Base-by-base conservation (phyloP, 2,329 filamentous ascomycete genomes). In the Metarhizium album region DNA sequence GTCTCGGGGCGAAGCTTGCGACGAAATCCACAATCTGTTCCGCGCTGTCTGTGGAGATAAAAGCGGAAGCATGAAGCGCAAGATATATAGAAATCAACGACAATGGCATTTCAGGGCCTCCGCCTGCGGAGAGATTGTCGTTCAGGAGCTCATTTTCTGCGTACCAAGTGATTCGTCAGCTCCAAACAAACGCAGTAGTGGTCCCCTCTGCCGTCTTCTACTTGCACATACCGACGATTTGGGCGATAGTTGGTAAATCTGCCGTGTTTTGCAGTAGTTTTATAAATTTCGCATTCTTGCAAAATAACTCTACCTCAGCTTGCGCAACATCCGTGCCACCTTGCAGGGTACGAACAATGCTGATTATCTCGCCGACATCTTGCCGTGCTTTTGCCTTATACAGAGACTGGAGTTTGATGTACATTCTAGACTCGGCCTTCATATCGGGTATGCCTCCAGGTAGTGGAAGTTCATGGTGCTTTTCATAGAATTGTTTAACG, bases 371-470 rank as follows among this genome's bases (percentile, higher is more conserved):
- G 29, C 80, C 78, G 14, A 84, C 73, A 61, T 98, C 93, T 60
- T 79, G 73, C 33, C 86, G 82, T 42, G 93, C 90, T 67, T 95
- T 95, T 22, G 74, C 69, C 69, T 95, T 96, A 79, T 97, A 98
- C 53, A 97, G 81, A 59, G 87, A 91, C 65, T 97, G 93, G 13
- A 98, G 76, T 60, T 83, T 76, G 57, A 98, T 85, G 70, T 98
- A 98, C 55, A 94, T 86, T 51, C 77, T 81, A 3, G 90, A 95
- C 63, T 91, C 81, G 2, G 93, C 90, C 72, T 98, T 98, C 93
- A 98, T 98, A 66, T 98, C 93, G 2, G 94, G 93, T 2, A 98
- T 74, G 3, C 85, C 83, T 13, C 93, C 94, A 0, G 90, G 85
- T 0, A 98, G 74, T 16, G 93, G 93, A 4, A 98, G 75, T 27